Base-by-base conservation (phyloP, 352 stramenopile genomes). In the Phytophthora pluvialis region DNA sequence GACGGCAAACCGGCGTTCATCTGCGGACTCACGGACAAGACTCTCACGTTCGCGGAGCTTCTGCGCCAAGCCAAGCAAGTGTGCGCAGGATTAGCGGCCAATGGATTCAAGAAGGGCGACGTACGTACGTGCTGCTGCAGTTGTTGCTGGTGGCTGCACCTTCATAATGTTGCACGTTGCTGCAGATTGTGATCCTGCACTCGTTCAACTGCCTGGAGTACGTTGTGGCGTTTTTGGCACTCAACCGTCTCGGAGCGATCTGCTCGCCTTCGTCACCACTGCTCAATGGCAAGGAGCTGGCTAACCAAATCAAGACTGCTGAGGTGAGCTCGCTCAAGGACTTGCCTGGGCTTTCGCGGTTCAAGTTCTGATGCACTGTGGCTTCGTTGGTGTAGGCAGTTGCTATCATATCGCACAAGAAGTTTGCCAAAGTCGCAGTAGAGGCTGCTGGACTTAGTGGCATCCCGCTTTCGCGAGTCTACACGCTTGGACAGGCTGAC, bases 181-280 rank as follows among this genome's bases (percentile, higher is more conserved):
- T 33, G 11, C 26, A 84, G 70, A 68, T 78, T 4, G 69, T 86
- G 15, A 32, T 87, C n/a, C 56, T 86, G 15, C 74, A 81, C 52
- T 77, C 71, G 40, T 64, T 80, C 60, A 89, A 89, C 67, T 85
- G 72, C 48, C 51, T 86, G n/a, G 75, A 89, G 47, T 89, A 77
- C 25, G 66, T 75, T 1, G 40, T 85, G 16, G 56, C 83, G 13
- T 77, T 82, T 44, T 45, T 81, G 18, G 80, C 80, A 4, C 50
- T 86, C 5, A 77, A 72, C 26, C 63, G 70, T 3, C 38, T 89
- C 12, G 64, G 73, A 13, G 80, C 68, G 12, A 71, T 81, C 31
- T 77, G 72, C 38, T 80, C 77, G 31, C 62, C 77, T 9, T 72
- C 75, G 44, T 75, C 75, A 1, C 70, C 77, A 3, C 33, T 81